Evolutionary conservation across 306 rosid genomes (phyloP).

Genomic region (Delonix regia): DNA sequence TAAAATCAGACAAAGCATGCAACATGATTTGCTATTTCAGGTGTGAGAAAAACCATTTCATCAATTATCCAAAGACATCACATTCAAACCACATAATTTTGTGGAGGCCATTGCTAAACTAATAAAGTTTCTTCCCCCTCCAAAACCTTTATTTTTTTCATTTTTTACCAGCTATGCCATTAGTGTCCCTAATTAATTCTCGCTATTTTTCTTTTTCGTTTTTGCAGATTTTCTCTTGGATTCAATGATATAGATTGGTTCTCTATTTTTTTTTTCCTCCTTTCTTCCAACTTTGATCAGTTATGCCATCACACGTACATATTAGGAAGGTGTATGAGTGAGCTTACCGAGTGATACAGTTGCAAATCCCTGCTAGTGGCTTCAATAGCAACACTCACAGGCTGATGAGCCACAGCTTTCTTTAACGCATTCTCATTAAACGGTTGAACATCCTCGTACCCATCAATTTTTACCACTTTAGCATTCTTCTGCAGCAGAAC

Average conservation of each 20-base stretch:
- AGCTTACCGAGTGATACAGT: conserved; percentile 53
- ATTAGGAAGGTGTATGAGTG: neutral
- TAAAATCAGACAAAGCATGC: neutral
- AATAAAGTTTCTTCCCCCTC: no score
- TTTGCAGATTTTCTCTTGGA: no score
- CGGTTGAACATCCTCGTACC: conserved; percentile 64
- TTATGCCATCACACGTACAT: neutral
- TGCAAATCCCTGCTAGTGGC: conserved; percentile 56
- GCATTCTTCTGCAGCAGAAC: conserved; percentile 42
- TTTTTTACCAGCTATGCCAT: neutral
- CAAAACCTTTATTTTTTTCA: no score
- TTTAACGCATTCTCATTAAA: conserved; percentile 48
- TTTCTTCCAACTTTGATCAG: no score
- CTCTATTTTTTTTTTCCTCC: neutral
- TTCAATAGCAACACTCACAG: conserved; percentile 54
- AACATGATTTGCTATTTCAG: neutral
- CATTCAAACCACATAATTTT: neutral
- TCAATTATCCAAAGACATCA: neutral
- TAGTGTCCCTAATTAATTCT: neutral
- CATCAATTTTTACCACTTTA: conserved; percentile 61
- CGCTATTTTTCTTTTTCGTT: neutral
- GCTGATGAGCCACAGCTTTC: conserved; percentile 59
- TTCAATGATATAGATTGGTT: neutral
- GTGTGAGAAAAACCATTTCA: neutral
- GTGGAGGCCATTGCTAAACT: neutral